Evolutionary conservation across 371 early-diverging fungal species (phyloP), one percentile per base, ranked within the genome.

Genomic region (Circinella minor): DNA sequence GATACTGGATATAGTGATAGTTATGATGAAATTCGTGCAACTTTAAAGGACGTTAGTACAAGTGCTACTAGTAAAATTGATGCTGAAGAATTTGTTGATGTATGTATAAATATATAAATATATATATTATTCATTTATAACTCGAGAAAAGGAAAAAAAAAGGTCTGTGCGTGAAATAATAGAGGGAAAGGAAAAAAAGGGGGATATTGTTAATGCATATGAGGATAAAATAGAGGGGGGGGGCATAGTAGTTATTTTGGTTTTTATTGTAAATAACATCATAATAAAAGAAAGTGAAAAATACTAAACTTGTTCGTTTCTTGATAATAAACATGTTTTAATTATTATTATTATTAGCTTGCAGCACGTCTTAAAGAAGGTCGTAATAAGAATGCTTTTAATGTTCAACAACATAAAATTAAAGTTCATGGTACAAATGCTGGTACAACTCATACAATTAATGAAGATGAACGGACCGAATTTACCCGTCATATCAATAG

Each of bases 391-490:
- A 81, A 84, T 37, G 87, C 82, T 47, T 85, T 88, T 55, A 88
- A 84, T 46, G 86, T 86, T 4, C 86, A 89, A 76, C 90, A 91
- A 80, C 86, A 91, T 72, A 94, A 94, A 68, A 95, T 97, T 74
- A 91, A 91, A 38, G 91, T 96, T 65, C 90, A 92, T 69, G 95
- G 96, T 65, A 87, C 92, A 61, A 91, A 91, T 70, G 89, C 90
- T 62, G 95, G 93, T 80, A 90, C 90, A 11, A 94, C 96, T 11
- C 98, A 98, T 78, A 94, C 97, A 8, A 96, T 98, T 83, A 97
- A 98, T 78, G 97, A 96, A 75, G 98, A 98, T 76, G 98, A 98
- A 80, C 92, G 94, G 76, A 93, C 94, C 70, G 94, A 94, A 80
- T 98, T 98, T 73, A 92, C 93, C 36, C 86, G 89, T 73, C 98